Percentiles rank a stretch among this genome's conserved stretches.
Conservation (phyloP, 495 filamentous ascomycete species). For the Collariella sp. region DNA sequence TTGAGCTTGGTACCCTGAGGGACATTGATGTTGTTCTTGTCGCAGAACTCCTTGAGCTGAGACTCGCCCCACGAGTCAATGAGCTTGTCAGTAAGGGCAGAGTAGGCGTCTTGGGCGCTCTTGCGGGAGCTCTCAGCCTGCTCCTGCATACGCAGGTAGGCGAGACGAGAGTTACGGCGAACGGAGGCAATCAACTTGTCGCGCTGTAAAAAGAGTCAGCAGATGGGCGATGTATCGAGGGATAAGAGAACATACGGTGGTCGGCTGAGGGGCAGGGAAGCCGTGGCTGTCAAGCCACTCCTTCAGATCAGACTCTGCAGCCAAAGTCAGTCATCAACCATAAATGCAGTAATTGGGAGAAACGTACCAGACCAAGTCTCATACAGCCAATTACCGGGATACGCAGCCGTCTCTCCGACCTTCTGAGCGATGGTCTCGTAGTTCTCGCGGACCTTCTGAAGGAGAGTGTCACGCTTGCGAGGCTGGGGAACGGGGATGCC, state of each 20-base stretch:
- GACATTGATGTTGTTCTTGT: conserved; percentile 71
- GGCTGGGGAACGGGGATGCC: conserved; percentile 79
- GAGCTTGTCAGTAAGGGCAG: conserved; percentile 67
- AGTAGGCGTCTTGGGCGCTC: conserved; percentile 58
- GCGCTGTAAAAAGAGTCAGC: conserved; percentile 36
- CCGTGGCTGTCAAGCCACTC: conserved; percentile 87
- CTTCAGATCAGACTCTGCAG: conserved; percentile 41
- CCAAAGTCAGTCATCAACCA: conserved; percentile 37
- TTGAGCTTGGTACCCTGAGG: conserved; percentile 86
- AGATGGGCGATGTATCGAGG: background rate
- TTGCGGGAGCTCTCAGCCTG: conserved; percentile 52
- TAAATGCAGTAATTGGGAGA: background rate
- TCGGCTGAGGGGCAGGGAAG: conserved; percentile 78
- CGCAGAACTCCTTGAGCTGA: conserved; percentile 83
- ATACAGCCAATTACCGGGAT: conserved; percentile 97
- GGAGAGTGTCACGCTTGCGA: conserved; percentile 71
- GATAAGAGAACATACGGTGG: conserved; percentile 34
- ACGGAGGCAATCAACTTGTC: conserved; percentile 84
- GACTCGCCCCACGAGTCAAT: conserved; percentile 86
- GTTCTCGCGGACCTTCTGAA: conserved; percentile 68
- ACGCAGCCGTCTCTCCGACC: conserved; percentile 65
- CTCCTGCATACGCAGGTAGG: conserved; percentile 55
- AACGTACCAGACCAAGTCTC: conserved; percentile 67
- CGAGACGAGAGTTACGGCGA: conserved; percentile 80
- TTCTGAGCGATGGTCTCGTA: conserved; percentile 80